A percentile compares a stretch with the other conserved stretches of the same genome.
phyloP scores from a whole-genome alignment of 2,329 filamentous ascomycete genomes.

The Hymenoscyphus fraxineus region DNA sequence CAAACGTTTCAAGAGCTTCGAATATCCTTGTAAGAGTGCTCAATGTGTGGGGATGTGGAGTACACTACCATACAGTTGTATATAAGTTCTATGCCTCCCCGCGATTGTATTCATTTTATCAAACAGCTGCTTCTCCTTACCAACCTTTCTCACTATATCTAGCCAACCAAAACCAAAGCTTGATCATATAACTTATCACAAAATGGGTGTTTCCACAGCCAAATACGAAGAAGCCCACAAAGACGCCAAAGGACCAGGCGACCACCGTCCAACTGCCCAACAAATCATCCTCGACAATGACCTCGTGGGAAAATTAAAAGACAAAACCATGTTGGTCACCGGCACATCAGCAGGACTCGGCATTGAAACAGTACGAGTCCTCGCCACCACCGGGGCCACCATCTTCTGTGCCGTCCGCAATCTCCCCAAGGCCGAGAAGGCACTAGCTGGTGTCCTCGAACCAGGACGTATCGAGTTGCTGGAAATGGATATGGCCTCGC shows the following conservation, averaged over 20 bases:
- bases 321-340: constrained; percentile 38
- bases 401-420: constrained; percentile 37
- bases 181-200: background rate
- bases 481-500: constrained; percentile 34
- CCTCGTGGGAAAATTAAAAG: constrained; percentile 35
- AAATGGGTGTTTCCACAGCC: constrained; percentile 2
- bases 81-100: too few species aligned
- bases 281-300: constrained; percentile 36
- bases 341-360: constrained; percentile 39
- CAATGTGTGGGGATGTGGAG: too few species aligned
- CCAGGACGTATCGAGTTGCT: constrained; percentile 32
- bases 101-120: too few species aligned
- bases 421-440: constrained; percentile 32
- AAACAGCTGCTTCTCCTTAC: too few species aligned
- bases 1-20: too few species aligned
- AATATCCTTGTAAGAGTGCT: too few species aligned
- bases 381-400: constrained; percentile 35
- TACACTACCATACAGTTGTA: too few species aligned
- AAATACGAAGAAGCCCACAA: constrained; percentile 7
- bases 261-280: constrained; percentile 23
- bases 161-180: background rate
- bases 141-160: background rate
- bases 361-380: constrained; percentile 37
- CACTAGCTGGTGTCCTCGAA: constrained; percentile 40
- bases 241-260: constrained; percentile 9